These are phyloP conservation scores for Piper betle DNA, from an alignment of 164 flowering plant species.

Conservation along the genomic window DNA sequence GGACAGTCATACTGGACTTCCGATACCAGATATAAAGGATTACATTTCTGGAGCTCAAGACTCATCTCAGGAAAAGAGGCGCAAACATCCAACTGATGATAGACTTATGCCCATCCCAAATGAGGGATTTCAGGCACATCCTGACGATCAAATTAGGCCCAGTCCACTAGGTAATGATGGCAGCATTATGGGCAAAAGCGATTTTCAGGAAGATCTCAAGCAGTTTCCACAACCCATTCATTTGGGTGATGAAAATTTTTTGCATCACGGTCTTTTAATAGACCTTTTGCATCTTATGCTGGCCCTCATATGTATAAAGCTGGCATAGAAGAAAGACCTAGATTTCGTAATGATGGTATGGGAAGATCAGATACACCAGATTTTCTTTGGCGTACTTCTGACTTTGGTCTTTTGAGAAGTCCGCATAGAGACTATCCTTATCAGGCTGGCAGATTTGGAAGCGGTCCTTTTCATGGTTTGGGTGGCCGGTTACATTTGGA, in stretches of 20 bases:
- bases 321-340: conserved; percentile 22
- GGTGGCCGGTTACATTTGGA: conserved; percentile 19
- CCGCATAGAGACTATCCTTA: conserved; percentile 42
- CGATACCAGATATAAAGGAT: conserved; percentile 19
- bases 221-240: conserved; percentile 40
- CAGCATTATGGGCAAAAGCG: conserved; percentile 23
- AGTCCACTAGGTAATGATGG: conserved; percentile 26
- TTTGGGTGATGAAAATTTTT: conserved; percentile 30
- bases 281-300: conserved; percentile 19
- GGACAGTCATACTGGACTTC: conserved; percentile 21
- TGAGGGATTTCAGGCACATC: conserved; percentile 14
- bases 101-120: conserved; percentile 10
- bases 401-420: conserved; percentile 38
- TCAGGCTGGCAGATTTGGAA: conserved; percentile 29
- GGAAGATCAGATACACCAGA: conserved; percentile 28
- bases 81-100: conserved; percentile 16
- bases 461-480: conserved; percentile 13
- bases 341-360: conserved; percentile 25
- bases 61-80: conserved; percentile 28
- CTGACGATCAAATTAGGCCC: conserved; percentile 17
- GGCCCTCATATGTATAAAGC: conserved; percentile 11
- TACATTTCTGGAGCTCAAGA: conserved; percentile 13
- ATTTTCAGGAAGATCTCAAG: conserved; percentile 37
- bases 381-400: conserved; percentile 33
- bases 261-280: conserved; percentile 18